These are phyloP conservation scores for Sanghuangporus weigelae DNA, from an alignment of 1,284 basidiomycete genomes.

Conservation along the genomic window DNA sequence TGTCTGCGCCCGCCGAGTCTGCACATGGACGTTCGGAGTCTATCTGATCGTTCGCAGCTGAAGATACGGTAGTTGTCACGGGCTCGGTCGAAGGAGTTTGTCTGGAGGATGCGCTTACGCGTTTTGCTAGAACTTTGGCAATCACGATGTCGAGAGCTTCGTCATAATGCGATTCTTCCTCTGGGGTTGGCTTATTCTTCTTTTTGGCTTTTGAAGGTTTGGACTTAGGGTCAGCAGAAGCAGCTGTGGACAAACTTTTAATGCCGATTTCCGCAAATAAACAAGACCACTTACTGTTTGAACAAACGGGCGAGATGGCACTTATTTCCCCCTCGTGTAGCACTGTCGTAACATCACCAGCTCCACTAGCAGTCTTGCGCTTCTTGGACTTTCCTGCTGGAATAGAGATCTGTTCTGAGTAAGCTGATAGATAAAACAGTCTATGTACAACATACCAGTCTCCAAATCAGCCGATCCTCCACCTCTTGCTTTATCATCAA, in stretches of 20 bases:
- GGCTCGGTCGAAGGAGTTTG: background rate
- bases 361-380: background rate
- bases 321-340: background rate
- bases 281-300: background rate
- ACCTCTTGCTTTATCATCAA: background rate
- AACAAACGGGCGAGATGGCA: background rate
- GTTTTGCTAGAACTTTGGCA: background rate
- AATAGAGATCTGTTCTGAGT: background rate
- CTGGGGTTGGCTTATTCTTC: background rate
- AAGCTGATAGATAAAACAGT: background rate
- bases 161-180: background rate
- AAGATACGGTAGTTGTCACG: conserved; percentile 1
- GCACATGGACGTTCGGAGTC: background rate
- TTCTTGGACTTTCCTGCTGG: conserved; percentile 2
- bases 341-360: background rate
- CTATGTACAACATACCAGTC: background rate
- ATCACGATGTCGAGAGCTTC: conserved; percentile 2
- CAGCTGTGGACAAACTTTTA: background rate
- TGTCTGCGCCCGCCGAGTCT: background rate
- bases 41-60: background rate
- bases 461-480: background rate
- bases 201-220: background rate
- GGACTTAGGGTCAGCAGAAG: background rate
- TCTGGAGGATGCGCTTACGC: background rate
- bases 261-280: background rate